phyloP scores from a whole-genome alignment of 2,329 filamentous ascomycete species.

The Delphinella strobiligena region DNA sequence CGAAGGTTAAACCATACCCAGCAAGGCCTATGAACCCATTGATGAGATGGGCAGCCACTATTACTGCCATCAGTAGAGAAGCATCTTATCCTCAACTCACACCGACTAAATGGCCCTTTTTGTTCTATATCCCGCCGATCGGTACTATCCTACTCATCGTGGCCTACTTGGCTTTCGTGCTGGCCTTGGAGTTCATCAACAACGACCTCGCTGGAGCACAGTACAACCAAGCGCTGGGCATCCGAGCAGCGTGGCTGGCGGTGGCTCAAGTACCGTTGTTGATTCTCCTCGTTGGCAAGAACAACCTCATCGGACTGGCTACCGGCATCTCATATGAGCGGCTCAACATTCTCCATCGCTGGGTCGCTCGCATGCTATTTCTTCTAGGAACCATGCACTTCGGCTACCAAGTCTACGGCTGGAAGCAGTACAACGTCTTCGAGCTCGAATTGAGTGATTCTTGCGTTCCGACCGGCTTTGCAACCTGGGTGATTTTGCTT shows the following conservation, averaged over 20 bases:
- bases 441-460: slow-evolving; percentile 16
- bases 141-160: slow-evolving; percentile 15
- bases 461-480: slow-evolving; percentile 18
- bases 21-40: slow-evolving; percentile 19
- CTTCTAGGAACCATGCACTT: slow-evolving; percentile 20
- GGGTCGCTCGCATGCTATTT: slow-evolving; percentile 22
- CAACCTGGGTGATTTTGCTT: slow-evolving; percentile 16
- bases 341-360: slow-evolving; percentile 24
- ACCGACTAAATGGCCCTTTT: slow-evolving; percentile 7
- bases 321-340: slow-evolving; percentile 22
- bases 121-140: slow-evolving; percentile 15
- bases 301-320: slow-evolving; percentile 22
- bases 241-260: slow-evolving; percentile 25
- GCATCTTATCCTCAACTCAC: slow-evolving; percentile 22
- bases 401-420: slow-evolving; percentile 11
- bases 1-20: slow-evolving; percentile 18
- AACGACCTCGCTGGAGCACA: slow-evolving; percentile 15
- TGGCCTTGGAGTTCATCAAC: slow-evolving; percentile 17
- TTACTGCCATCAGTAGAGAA: slow-evolving; percentile 23
- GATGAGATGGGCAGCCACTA: slow-evolving; percentile 16
- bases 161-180: slow-evolving; percentile 15
- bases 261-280: slow-evolving; percentile 26
- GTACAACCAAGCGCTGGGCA: slow-evolving; percentile 8
- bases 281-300: slow-evolving; percentile 27
- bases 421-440: slow-evolving; percentile 12